A percentile compares a stretch with the other conserved stretches of the same genome.
Evolutionary conservation across 805 yeast species (phyloP).

Genomic region (Saccharomycopsis sp.): DNA sequence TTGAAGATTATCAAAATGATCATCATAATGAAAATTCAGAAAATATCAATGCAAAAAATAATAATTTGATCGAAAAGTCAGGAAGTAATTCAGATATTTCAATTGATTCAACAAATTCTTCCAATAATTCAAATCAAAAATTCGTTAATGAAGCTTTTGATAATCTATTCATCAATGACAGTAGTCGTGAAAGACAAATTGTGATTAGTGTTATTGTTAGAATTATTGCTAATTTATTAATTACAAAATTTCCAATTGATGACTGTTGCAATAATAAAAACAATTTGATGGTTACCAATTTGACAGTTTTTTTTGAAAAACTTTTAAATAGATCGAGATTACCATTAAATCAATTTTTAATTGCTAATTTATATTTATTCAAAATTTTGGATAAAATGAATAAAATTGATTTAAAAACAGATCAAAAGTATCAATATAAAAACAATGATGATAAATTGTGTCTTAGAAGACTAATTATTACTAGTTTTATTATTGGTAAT

Average conservation of each 20-base stretch:
- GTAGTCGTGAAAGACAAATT: conserved; percentile 5
- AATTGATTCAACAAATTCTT: neutral
- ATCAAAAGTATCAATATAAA: neutral
- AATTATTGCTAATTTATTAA: conserved; percentile 13
- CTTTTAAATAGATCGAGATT: conserved; percentile 7
- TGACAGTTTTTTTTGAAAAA: conserved; percentile 14
- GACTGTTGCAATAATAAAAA: conserved; percentile 17
- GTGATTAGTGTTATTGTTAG: conserved; percentile 13
- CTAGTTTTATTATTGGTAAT: conserved; percentile 1
- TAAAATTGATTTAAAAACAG: neutral
- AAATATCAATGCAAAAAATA: neutral
- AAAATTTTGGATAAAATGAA: conserved; percentile 3
- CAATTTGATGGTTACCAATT: conserved; percentile 15
- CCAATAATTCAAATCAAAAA: too few species aligned
- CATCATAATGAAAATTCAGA: neutral
- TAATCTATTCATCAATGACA: conserved; percentile 6
- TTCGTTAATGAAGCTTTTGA: too few species aligned
- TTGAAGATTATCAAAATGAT: neutral
- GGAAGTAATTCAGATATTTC: neutral
- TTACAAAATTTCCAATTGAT: conserved; percentile 17
- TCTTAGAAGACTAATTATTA: conserved; percentile 14
- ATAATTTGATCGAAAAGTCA: too few species aligned
- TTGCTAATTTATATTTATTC: conserved; percentile 9
- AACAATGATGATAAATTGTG: conserved; percentile 11
- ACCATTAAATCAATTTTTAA: conserved; percentile 12